These are phyloP conservation scores for Candida maltosa DNA, from an alignment of 805 yeast species.

Conservation along the genomic window DNA sequence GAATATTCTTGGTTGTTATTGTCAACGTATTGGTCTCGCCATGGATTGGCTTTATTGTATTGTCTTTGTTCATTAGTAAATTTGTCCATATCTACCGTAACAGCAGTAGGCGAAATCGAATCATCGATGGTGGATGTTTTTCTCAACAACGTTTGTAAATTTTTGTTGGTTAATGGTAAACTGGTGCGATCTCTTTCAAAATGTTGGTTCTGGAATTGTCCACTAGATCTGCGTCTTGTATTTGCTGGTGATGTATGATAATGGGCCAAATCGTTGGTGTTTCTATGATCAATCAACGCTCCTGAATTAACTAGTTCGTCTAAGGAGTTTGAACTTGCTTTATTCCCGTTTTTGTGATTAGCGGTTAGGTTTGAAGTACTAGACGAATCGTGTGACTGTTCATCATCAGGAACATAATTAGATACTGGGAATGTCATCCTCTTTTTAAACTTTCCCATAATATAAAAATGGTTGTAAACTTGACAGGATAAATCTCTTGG, in stretches of 20 bases:
- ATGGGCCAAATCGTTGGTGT: constrained; percentile 23
- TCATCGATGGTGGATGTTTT: constrained; percentile 5
- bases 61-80: constrained; percentile 30
- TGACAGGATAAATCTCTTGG: too few species aligned
- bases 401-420: too few species aligned
- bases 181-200: constrained; percentile 9
- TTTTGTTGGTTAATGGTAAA: constrained; percentile 36
- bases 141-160: constrained; percentile 26
- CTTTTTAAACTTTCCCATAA: too few species aligned
- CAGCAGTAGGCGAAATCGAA: constrained; percentile 11
- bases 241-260: constrained; percentile 27
- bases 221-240: constrained; percentile 20
- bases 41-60: constrained; percentile 9
- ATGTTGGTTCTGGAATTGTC: constrained; percentile 3
- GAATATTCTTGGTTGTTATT: constrained; percentile 20
- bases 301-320: constrained; percentile 6
- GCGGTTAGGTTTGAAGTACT: too few species aligned
- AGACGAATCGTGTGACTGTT: too few species aligned
- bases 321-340: constrained; percentile 3
- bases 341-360: constrained; percentile 1
- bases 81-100: constrained; percentile 40
- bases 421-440: too few species aligned
- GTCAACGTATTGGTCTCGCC: constrained; percentile 1
- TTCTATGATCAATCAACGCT: constrained; percentile 29
- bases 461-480: too few species aligned